Conservation (phyloP, 108 stramenopile genomes). For the Nitzschia inconspicua region DNA sequence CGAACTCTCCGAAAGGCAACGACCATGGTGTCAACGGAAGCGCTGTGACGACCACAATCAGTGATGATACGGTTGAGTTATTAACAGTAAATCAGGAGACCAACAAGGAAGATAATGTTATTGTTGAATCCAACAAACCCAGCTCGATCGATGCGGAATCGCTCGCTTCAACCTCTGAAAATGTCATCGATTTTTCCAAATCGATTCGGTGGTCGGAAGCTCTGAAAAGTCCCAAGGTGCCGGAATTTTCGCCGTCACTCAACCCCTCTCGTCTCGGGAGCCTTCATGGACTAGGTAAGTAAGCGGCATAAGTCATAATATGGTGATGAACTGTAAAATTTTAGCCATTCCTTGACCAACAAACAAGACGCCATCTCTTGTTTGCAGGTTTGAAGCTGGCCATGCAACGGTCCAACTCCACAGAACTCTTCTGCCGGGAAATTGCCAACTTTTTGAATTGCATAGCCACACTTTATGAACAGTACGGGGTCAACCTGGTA, state of each 20-base stretch:
- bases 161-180: not conserved
- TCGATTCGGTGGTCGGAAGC: conserved; percentile 11
- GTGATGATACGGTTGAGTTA: no score
- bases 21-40: no score
- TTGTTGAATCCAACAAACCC: no score
- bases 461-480: conserved; percentile 16
- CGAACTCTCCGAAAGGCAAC: no score
- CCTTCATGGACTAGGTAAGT: conserved; percentile 31
- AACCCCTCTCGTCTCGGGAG: not conserved
- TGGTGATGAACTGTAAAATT: not conserved
- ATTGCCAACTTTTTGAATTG: conserved; percentile 7
- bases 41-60: no score
- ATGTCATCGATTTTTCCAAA: not conserved
- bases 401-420: conserved; percentile 7
- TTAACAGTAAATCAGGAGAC: no score
- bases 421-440: not conserved
- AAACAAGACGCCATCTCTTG: not conserved
- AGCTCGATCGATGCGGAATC: not conserved
- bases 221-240: conserved; percentile 12
- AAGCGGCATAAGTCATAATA: not conserved
- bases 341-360: not conserved
- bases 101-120: no score
- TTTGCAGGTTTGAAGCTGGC: conserved; percentile 23
- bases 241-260: conserved; percentile 16
- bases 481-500: conserved; percentile 8